Percentiles rank a stretch among this genome's conserved stretches.
Conservation (phyloP, 202 grass and related monocot genomes). For the Dendrocalamus latiflorus region DNA sequence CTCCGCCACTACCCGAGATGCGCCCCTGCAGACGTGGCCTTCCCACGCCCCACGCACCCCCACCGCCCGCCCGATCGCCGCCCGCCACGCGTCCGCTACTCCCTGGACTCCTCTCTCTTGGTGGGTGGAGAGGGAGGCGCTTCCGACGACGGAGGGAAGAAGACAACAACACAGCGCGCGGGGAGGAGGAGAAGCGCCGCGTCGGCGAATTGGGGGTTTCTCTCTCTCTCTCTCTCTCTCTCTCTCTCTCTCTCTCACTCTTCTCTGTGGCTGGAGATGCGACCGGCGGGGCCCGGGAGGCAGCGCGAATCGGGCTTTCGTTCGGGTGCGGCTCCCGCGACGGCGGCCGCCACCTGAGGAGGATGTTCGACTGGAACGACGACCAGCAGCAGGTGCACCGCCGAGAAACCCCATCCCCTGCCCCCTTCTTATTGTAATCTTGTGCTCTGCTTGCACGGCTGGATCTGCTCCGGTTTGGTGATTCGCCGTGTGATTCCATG, state of each 20-base stretch:
- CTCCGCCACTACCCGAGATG: constrained; percentile 56
- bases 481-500: constrained; percentile 5
- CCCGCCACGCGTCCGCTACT: constrained; percentile 31
- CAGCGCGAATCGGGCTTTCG: constrained; percentile 4
- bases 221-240: too few species aligned
- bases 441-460: neutral
- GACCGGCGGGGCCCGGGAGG: neutral
- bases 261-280: constrained; percentile 20
- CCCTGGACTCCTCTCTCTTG: constrained; percentile 5
- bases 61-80: constrained; percentile 6
- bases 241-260: neutral
- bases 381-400: constrained; percentile 29
- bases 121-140: neutral
- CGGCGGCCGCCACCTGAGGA: constrained; percentile 36
- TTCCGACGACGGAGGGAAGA: neutral
- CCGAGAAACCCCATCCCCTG: neutral
- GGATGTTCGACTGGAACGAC: constrained; percentile 83
- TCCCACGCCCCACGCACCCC: neutral
- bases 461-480: constrained; percentile 24
- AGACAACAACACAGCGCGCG: neutral
- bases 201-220: constrained; percentile 11
- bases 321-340: constrained; percentile 9
- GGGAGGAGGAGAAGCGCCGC: neutral
- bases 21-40: constrained; percentile 47
- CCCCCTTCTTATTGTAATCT: neutral